Evolutionary conservation across 768 basidiomycete genomes (phyloP), one percentile per base, ranked within the genome.

Genomic region (Tephrocybe sp.): DNA sequence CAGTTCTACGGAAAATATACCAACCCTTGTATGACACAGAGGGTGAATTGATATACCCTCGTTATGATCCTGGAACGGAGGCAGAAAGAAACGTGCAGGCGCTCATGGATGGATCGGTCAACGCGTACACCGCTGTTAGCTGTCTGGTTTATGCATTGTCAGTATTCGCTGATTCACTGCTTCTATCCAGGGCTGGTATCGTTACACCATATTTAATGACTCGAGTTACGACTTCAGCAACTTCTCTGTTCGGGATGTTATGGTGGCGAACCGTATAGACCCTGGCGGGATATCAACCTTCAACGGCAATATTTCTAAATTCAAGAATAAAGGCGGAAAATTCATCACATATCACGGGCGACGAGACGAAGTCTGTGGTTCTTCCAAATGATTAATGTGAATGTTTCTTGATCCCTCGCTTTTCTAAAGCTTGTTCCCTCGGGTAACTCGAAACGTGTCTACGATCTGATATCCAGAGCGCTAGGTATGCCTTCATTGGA

Each of bases 341-440:
- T 50, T 56, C 25, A 19, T 56, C 21, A 50, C 55, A n/a, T 56
- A 47, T 19, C 55, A 56, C 16, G 55, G 55, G 3, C 55, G 48
- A 29, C 50, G 50, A 33, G 55, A 56, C 33, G 23, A 52, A 38
- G 50, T 49, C 7, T 18, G 25, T 21, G n/a, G 1, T 15, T 36
- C 13, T 15, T 18, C 19, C 25, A 16, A 19, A 7, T 23, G 37
- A 2, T 23, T 36, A 6, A 16, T 21, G 19, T 13, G 3, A 16
- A 37, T 31, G 19, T n/a, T 38, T 21, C 33, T 34, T 9, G 15
- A n/a, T n/a, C 33, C 11, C 27, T 29, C 27, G n/a, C n/a, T 22
- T 16, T 5, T 3, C 24, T 1, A 8, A 11, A 53, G 47, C 42
- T 45, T 23, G 49, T 56, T n/a, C 31, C 55, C 9, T 49, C 50